Evolutionary conservation across 2,329 filamentous ascomycete species (phyloP), one percentile per base, ranked within the genome.

Genomic region (Botrytis hyacinthi): DNA sequence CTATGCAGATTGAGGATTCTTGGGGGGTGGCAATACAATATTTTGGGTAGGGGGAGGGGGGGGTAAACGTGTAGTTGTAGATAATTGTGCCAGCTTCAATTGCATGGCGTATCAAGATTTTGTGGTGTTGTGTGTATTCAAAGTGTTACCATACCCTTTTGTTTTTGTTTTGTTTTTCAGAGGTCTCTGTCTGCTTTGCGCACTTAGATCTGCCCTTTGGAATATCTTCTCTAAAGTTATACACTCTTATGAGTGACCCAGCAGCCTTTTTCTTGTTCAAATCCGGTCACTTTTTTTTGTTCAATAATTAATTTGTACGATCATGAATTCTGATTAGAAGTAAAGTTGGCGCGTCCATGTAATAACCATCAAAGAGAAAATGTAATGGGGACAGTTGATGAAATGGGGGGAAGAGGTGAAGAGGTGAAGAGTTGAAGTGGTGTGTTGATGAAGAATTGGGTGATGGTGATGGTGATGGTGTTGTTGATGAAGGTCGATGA

Each of bases 71-170:
- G 70, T 66, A 72, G 29, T 46, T 72, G 66, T 57, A 68, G 66
- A 68, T 68, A 68, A 57, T 72, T 72, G 60, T 22, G 62, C 60
- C 68, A 61, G 72, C 75, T 63, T 74, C 72, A 76, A 67, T 54
- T 59, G 73, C 76, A 74, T 70, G 62, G 71, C 65, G 35, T 68
- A 73, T 73, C 66, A 77, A 70, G 62, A 74, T 73, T 57, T 57
- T 1, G 51, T 42, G 67, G 73, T 72, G 66, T 44, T 68, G 51
- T 46, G 76, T 77, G 76, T 74, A 75, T 75, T 80, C 77, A 78
- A 80, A 77, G 78, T 80, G 79, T 80, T 75, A 81, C 80, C 79
- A 75, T 81, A 81, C 80, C 79, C 79, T 79, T 80, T 75, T 73
- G 16, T 61, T 44, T 42, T 42, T 42, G 40, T 16, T 14, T 42